Conservation (phyloP, 108 stramenopile species). For the Fistulifera pelliculosa region DNA sequence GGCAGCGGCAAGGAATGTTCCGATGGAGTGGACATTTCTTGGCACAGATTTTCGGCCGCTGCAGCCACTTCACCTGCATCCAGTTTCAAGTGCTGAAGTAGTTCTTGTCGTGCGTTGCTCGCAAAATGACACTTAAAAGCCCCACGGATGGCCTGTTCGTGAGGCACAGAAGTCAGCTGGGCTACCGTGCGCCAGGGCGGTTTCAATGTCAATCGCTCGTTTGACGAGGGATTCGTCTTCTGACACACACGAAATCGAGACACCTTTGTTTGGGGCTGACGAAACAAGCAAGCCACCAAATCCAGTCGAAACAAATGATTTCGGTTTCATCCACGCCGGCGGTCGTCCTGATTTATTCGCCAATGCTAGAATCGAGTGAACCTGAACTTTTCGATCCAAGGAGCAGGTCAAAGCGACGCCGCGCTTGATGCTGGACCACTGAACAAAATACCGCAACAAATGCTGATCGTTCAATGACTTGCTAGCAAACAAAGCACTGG, state of each 20-base stretch:
- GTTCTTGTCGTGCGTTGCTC: conserved; percentile 81
- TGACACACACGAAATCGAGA: conserved; percentile 44
- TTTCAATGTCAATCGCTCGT: conserved; percentile 45
- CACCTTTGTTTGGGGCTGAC: conserved; percentile 37
- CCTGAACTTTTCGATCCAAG: conserved; percentile 93
- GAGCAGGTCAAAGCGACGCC: conserved; percentile 87
- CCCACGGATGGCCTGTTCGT: conserved; percentile 52
- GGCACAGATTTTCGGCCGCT: conserved; percentile 12
- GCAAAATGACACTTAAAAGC: conserved; percentile 94
- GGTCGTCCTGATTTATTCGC: conserved; percentile 70
- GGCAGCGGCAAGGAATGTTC: conserved; percentile 17
- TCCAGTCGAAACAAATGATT: conserved; percentile 77
- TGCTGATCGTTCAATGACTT: conserved; percentile 15
- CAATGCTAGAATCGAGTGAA: conserved; percentile 74
- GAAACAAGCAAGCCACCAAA: conserved; percentile 87
- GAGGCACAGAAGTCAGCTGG: conserved; percentile 61
- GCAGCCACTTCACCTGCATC: conserved; percentile 63
- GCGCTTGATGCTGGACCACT: conserved; percentile 87
- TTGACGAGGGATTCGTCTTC: conserved; percentile 61
- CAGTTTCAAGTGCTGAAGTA: conserved; percentile 88
- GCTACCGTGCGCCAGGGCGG: conserved; percentile 39
- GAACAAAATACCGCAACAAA: conserved; percentile 71
- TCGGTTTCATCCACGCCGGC: conserved; percentile 91
- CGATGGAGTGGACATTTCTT: conserved; percentile 10
- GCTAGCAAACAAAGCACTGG: background rate